Base-by-base conservation (phyloP, 257 asterid genomes). In the Solanum clarkiae region DNA sequence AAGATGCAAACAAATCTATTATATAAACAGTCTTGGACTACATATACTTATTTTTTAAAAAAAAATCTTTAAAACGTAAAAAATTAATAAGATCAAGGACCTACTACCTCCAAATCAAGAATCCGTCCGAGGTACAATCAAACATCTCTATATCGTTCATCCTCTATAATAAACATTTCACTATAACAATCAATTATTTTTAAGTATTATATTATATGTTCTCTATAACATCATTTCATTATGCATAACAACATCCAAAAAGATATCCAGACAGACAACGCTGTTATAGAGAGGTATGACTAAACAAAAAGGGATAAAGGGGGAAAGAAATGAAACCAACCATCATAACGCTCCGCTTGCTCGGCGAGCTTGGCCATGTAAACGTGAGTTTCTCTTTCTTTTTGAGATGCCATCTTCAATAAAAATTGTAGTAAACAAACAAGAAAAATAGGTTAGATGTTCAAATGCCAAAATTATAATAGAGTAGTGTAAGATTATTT, bases 341-440 rank as follows among this genome's bases (percentile, higher is more conserved):
- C 98, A 44, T 95, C 98, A 24, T 95, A 95, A 54, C 97, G 97
- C 88, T 95, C 97, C 66, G 98, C 98, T 87, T 93, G 98, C 86
- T 95, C 98, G 1, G 98, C 87, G 7, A 95, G 94, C 93, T 93
- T 95, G 55, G 98, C 98, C 92, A 84, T 86, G 94, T 93, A 95
- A 65, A 93, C 98, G 74, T 92, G 97, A 84, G 90, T 90, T 81
- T 93, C 97, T 85, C 97, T 90, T 87, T 93, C 97, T 87, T 91
- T 92, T 70, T 92, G 97, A 65, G 88, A 90, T 87, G 94, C 89
- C 97, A 94, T 93, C 86, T 72, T 53, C 47, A 77, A 77, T 77
- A n/a, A 9, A 49, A 77, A 68, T 8, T 69, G 53, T 69, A 17
- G n/a, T 4, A 29, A 66, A 72, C 4, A 77, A 51, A 15, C 82